Conservation (phyloP, 2,329 filamentous ascomycete species). For the Aspergillus viridinutans region DNA sequence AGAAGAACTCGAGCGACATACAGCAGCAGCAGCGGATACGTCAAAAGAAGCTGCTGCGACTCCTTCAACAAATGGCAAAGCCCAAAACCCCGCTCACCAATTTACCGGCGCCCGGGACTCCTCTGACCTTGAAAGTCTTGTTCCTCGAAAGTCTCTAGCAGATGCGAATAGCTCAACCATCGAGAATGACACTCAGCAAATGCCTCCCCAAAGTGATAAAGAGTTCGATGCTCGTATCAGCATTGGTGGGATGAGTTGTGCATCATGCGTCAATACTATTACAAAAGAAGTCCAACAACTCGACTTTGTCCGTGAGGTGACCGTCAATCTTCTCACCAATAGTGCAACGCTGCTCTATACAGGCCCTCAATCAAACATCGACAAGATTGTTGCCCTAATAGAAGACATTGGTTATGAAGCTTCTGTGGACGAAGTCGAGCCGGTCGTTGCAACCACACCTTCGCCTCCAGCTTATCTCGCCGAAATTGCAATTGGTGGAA, state of each 20-base stretch:
- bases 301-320: conserved; percentile 55
- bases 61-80: background rate
- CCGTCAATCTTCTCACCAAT: conserved; percentile 64
- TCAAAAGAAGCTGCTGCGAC: conserved; percentile 3
- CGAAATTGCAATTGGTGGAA: conserved; percentile 51
- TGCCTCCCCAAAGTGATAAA: background rate
- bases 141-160: background rate
- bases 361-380: conserved; percentile 44
- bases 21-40: conserved; percentile 11
- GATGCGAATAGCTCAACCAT: background rate
- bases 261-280: conserved; percentile 62
- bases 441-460: conserved; percentile 6
- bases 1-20: conserved; percentile 29
- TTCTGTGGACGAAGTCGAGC: conserved; percentile 34
- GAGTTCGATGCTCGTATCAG: conserved; percentile 37
- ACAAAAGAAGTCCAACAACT: conserved; percentile 55
- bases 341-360: conserved; percentile 59
- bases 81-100: background rate
- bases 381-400: conserved; percentile 46
- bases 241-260: conserved; percentile 70
- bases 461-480: conserved; percentile 29
- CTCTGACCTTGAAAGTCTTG: conserved; percentile 4
- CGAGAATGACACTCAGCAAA: background rate
- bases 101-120: background rate
- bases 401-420: conserved; percentile 50